Evolutionary conservation across 768 basidiomycete species (phyloP), one percentile per base, ranked within the genome.

Genomic region (Agaricus subrufescens): DNA sequence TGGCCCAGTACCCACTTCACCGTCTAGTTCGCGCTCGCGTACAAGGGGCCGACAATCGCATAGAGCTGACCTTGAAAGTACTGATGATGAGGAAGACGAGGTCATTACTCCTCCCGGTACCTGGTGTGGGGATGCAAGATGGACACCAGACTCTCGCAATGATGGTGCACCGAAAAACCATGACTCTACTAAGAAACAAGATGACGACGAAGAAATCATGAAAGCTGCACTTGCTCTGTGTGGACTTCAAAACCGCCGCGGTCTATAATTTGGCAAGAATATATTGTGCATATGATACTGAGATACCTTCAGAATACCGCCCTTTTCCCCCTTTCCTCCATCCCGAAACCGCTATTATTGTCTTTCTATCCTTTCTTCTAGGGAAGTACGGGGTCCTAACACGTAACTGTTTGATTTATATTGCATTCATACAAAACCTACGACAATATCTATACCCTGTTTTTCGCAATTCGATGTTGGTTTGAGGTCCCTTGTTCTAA

Each of bases 151-250:
- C 44, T 60, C 63, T 23, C 63, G 58, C 19, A 61, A 65, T 46
- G 55, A 58, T 34, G 61, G 61, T 40, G 54, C 62, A 27, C 49
- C 63, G 25, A 54, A 58, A 9, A 37, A 34, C 12, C 34, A 54
- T 42, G 46, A 39, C 14, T 50, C 48, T n/a, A 19, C 10, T 25
- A 50, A 31, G 23, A 56, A 45, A 44, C 46, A 60, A 4, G 64
- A 62, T 23, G 75, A 79, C 45, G 83, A 87, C 65, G 81, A 85
- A 34, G 86, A 86, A 54, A 81, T 82, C 69, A 85, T 89, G 82
- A 80, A 79, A 58, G 87, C 85, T 25, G 87, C 87, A 27, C 70
- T 86, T 40, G 82, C 81, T 43, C 68, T 89, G 19, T 88, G 86
- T 65, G 86, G 86, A 34, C 72, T 81, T 54, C 75, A 76, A 29